Percentiles rank a stretch among this genome's conserved stretches.
Conservation (phyloP, 139 green algal species). For the Chlamydomonas eustigma region DNA sequence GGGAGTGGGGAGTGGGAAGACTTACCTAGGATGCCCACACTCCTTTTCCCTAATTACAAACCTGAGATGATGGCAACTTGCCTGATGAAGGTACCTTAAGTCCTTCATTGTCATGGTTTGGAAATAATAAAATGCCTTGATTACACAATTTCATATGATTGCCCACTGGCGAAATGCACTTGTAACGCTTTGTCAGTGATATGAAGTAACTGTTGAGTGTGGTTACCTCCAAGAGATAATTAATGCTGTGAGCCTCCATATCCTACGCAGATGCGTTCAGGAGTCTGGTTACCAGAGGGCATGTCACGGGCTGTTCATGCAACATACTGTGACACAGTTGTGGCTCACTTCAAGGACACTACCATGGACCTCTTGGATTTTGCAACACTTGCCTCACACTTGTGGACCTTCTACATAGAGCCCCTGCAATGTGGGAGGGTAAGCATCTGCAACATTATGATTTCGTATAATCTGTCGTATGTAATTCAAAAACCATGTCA, state of each 20-base stretch:
- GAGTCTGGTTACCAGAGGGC: neutral
- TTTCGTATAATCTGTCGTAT: too few species aligned
- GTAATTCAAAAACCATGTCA: too few species aligned
- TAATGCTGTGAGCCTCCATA: too few species aligned
- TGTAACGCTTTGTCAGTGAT: too few species aligned
- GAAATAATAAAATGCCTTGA: too few species aligned
- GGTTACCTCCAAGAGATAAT: too few species aligned
- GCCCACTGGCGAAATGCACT: too few species aligned
- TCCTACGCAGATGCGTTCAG: neutral
- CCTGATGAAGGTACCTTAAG: neutral
- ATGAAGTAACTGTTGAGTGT: too few species aligned
- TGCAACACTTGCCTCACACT: neutral
- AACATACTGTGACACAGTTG: neutral
- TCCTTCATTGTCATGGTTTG: too few species aligned
- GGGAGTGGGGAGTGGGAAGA: conserved; percentile 3
- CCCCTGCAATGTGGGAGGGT: neutral
- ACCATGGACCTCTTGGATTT: conserved; percentile 2
- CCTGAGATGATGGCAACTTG: neutral
- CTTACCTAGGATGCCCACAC: neutral
- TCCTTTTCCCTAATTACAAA: neutral
- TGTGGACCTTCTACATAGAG: conserved; percentile 12
- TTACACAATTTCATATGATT: too few species aligned
- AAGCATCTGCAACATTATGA: neutral
- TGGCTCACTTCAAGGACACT: neutral
- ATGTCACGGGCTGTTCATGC: neutral